These are phyloP conservation scores for Hordeum marinum DNA, from an alignment of 176 grass and related monocot species.

Conservation along the genomic window DNA sequence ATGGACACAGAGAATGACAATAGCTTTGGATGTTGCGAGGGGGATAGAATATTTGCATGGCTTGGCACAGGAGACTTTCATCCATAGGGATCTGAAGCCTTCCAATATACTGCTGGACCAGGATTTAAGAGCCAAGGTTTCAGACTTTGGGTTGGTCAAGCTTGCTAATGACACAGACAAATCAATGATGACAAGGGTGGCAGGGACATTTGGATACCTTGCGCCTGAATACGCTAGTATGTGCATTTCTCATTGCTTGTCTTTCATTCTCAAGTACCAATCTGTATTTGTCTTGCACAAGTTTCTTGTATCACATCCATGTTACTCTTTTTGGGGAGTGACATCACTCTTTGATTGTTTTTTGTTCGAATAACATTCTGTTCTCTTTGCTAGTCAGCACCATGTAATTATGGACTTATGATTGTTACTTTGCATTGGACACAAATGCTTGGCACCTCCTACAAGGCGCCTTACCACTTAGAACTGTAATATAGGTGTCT, in stretches of 20 bases:
- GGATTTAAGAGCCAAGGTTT: conserved; percentile 94
- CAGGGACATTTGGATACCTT: conserved; percentile 97
- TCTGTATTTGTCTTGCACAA: conserved; percentile 18
- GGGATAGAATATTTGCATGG: conserved; percentile 95
- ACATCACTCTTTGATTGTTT: not conserved
- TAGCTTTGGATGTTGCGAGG: conserved; percentile 93
- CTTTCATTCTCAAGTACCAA: conserved; percentile 9
- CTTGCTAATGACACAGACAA: conserved; percentile 75
- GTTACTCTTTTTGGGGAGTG: too few relatives aligned
- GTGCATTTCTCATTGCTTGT: conserved; percentile 36
- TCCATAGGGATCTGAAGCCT: conserved; percentile 97
- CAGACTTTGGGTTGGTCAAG: conserved; percentile 97
- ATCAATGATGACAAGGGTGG: conserved; percentile 89
- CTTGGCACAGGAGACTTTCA: conserved; percentile 95
- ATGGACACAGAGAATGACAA: conserved; percentile 82
- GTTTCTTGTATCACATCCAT: not conserved
- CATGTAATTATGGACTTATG: not conserved
- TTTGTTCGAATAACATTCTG: conserved; percentile 5
- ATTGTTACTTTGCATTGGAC: not conserved
- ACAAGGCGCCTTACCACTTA: not conserved
- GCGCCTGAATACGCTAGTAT: conserved; percentile 97
- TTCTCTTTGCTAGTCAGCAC: conserved; percentile 16
- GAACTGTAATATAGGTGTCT: conserved; percentile 1
- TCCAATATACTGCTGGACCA: conserved; percentile 95
- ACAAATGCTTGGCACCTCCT: conserved; percentile 1